Evolutionary conservation across 177 flowering plant species (phyloP).

Genomic region (Tripterygium wilfordii): DNA sequence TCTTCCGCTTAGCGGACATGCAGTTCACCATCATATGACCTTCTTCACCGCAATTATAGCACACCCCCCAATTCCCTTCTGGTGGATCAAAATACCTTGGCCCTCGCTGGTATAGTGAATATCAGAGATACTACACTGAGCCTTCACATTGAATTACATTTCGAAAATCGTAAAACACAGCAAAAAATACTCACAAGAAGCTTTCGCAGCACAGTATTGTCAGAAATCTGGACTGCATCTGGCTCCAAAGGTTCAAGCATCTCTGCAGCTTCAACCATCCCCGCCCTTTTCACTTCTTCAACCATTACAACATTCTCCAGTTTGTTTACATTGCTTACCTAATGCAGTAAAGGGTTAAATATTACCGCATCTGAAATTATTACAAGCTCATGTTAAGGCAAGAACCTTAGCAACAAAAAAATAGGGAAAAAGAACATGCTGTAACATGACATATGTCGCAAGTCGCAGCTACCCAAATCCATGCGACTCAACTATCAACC

Average conservation of each 20-base stretch:
- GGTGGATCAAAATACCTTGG: constrained; percentile 94
- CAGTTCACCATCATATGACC: constrained; percentile 71
- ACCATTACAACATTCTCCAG: constrained; percentile 13
- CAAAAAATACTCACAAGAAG: constrained; percentile 72
- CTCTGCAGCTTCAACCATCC: neutral
- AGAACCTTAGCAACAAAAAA: too few species aligned
- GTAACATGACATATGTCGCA: too few species aligned
- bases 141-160: neutral
- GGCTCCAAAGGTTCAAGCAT: constrained; percentile 14
- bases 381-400: neutral
- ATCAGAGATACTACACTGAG: constrained; percentile 10
- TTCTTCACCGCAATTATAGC: constrained; percentile 88
- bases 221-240: constrained; percentile 26
- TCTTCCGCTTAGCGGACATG: constrained; percentile 50
- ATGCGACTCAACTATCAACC: too few species aligned
- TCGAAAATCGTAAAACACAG: constrained; percentile 1
- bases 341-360: too few species aligned
- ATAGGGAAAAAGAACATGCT: too few species aligned
- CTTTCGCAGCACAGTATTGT: constrained; percentile 65
- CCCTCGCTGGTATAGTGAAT: constrained; percentile 56
- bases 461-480: too few species aligned
- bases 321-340: constrained; percentile 17
- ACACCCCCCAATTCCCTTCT: constrained; percentile 51
- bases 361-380: neutral
- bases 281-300: neutral